Conservation (phyloP, 129 eudicot species). For the Saussurea involucrata region DNA sequence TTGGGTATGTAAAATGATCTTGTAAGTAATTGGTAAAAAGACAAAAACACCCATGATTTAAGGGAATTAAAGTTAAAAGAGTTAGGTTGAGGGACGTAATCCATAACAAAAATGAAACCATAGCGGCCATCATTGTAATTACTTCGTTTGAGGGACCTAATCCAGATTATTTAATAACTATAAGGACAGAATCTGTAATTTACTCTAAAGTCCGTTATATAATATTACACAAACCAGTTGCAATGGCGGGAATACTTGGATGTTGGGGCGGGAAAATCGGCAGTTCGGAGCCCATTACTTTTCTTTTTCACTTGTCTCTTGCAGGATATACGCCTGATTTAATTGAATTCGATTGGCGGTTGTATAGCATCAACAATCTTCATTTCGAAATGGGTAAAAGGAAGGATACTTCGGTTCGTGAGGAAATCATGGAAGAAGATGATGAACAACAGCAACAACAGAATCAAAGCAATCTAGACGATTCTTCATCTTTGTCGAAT, state of each 20-base stretch:
- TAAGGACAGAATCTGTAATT: too few species aligned
- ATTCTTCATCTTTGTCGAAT: constrained; percentile 22
- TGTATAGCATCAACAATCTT: not conserved
- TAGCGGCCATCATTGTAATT: too few species aligned
- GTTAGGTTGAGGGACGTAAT: too few species aligned
- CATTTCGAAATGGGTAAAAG: constrained; percentile 41
- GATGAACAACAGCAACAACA: constrained; percentile 22
- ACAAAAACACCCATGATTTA: too few species aligned
- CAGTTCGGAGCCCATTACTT: not conserved
- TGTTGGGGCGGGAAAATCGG: constrained; percentile 12
- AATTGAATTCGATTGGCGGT: not conserved
- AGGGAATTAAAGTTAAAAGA: too few species aligned
- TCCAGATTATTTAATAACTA: too few species aligned
- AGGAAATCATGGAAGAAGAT: constrained; percentile 33
- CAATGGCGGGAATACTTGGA: constrained; percentile 18
- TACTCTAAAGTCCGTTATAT: too few species aligned
- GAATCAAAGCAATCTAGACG: constrained; percentile 15
- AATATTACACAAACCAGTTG: not conserved
- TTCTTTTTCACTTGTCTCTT: not conserved
- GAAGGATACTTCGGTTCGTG: constrained; percentile 44
- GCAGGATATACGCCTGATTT: not conserved
- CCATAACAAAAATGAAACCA: too few species aligned
- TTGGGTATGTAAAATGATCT: too few species aligned
- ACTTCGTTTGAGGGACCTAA: too few species aligned
- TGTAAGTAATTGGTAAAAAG: too few species aligned